phyloP scores from a whole-genome alignment of 2,329 filamentous ascomycete genomes.

The Colletotrichum scovillei region DNA sequence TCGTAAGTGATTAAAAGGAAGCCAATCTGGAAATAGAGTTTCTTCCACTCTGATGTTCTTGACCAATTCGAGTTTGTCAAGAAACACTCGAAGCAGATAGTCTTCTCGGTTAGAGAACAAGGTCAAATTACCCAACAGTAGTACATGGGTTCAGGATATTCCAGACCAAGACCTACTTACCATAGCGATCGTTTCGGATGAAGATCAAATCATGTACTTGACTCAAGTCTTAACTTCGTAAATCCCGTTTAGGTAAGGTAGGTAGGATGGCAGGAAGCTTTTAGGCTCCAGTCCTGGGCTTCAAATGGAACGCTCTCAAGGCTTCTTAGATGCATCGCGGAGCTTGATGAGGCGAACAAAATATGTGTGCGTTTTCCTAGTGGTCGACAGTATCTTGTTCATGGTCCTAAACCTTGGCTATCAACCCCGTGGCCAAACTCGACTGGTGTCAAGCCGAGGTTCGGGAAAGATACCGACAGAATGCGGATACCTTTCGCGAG shows the following conservation, averaged over 20 bases:
- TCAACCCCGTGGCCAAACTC: neutral
- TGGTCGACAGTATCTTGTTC: too few species aligned
- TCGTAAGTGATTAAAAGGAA: neutral
- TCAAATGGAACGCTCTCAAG: too few species aligned
- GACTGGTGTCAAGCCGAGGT: neutral
- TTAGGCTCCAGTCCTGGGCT: too few species aligned
- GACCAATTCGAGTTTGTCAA: too few species aligned
- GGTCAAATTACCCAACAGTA: too few species aligned
- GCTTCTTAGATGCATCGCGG: neutral
- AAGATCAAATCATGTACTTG: neutral
- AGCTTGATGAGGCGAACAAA: neutral
- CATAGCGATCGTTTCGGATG: neutral
- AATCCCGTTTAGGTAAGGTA: too few species aligned
- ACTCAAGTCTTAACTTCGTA: neutral
- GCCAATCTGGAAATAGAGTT: neutral
- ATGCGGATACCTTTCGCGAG: neutral
- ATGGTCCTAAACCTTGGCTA: neutral
- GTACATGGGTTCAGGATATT: too few species aligned
- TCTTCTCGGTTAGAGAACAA: too few species aligned
- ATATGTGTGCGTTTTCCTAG: neutral
- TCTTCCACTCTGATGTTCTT: too few species aligned
- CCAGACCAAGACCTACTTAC: too few species aligned
- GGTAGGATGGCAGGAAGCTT: too few species aligned
- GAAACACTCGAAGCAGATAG: too few species aligned
- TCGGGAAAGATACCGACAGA: neutral